Percentiles rank a stretch among this genome's conserved stretches.
Conservation (phyloP, 2,329 filamentous ascomycete species). For the Xylaria sp. region DNA sequence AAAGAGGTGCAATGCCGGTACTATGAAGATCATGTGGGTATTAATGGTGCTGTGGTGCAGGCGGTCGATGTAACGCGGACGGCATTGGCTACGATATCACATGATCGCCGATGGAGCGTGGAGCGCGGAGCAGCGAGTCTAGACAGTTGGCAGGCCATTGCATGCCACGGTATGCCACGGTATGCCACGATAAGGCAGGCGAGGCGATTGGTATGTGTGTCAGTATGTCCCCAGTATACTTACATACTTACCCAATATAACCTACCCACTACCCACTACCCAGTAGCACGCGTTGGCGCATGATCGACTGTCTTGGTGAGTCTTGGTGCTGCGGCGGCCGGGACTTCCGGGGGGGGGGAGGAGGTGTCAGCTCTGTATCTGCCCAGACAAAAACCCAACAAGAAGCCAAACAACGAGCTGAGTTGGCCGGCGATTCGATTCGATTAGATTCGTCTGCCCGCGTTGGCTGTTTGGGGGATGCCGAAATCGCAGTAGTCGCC, state of each 20-base stretch:
- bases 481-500: neutral
- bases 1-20: neutral
- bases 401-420: neutral
- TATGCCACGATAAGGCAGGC: neutral
- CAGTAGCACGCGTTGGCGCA: conserved; percentile 22
- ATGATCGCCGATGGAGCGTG: conserved; percentile 14
- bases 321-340: conserved; percentile 17
- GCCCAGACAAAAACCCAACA: neutral
- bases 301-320: conserved; percentile 5
- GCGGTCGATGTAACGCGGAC: conserved; percentile 17
- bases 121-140: neutral
- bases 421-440: neutral
- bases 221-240: no score
- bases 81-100: conserved; percentile 29
- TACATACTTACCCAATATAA: no score
- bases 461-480: neutral
- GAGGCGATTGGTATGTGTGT: conserved; percentile 4
- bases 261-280: no score
- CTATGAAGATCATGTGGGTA: conserved; percentile 18
- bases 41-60: conserved; percentile 15
- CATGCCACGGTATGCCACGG: neutral
- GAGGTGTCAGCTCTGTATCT: conserved; percentile 3
- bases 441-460: no score
- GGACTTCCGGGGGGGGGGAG: conserved; percentile 15
- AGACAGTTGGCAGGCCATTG: neutral